Evolutionary conservation across 176 grass and related monocot genomes (phyloP).

Genomic region (Paspalum vaginatum): DNA sequence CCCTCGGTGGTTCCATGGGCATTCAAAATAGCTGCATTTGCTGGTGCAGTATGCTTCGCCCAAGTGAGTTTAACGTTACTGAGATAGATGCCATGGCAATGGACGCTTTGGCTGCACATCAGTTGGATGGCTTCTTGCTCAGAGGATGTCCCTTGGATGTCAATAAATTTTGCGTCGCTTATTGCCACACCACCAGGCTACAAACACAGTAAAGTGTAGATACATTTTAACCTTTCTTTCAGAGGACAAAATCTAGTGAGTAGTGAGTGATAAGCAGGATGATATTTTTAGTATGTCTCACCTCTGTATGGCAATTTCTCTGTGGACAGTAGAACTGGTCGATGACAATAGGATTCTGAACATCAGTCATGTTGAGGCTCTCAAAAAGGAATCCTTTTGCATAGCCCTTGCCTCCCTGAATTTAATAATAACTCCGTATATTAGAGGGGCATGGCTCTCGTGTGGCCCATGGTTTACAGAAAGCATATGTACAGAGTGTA

Average conservation of each 20-base stretch:
- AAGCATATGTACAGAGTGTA: neutral
- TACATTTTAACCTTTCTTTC: constrained; percentile 9
- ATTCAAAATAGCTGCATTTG: constrained; percentile 36
- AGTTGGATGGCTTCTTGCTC: constrained; percentile 43
- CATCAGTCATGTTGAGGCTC: constrained; percentile 46
- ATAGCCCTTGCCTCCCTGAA: constrained; percentile 68
- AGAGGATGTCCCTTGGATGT: constrained; percentile 53
- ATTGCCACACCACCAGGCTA: constrained; percentile 57
- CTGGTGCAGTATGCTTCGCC: constrained; percentile 2
- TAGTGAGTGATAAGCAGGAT: neutral
- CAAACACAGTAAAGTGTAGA: constrained; percentile 19
- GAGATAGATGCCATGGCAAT: constrained; percentile 49
- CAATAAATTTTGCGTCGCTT: constrained; percentile 45
- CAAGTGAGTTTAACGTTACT: constrained; percentile 43
- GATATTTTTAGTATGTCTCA: constrained; percentile 16
- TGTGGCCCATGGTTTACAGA: neutral
- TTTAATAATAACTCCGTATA: neutral
- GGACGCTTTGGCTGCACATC: constrained; percentile 51
- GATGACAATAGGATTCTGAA: constrained; percentile 58
- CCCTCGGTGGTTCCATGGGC: constrained; percentile 47
- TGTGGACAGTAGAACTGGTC: constrained; percentile 63
- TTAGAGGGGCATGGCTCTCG: neutral
- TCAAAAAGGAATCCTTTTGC: constrained; percentile 55
- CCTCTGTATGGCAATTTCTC: constrained; percentile 36
- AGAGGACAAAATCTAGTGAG: neutral